Evolutionary conservation across 2,329 filamentous ascomycete genomes (phyloP), one percentile per base, ranked within the genome.

Genomic region (Exutisphaerella laricina): DNA sequence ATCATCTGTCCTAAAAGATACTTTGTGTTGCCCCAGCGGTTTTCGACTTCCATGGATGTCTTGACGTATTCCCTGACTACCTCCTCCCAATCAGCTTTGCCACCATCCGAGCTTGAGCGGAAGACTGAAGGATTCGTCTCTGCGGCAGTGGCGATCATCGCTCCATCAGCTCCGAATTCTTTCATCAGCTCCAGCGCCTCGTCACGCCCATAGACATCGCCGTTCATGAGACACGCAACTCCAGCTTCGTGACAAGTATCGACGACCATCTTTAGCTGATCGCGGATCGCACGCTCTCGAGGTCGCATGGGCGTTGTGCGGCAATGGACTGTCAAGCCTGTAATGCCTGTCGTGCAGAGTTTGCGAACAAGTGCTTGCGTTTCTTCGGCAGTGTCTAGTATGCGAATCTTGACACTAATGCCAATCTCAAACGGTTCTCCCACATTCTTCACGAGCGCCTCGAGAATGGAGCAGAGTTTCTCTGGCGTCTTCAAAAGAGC

Each of bases 251-350:
- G 81, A 60, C 92, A 98, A 1, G 95, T 73, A 4, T 80, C 72
- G 1, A 78, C 84, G 34, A 98, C 75, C 85, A 95, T 94, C 45
- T 75, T 76, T 48, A 98, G 71, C 66, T 96, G 89, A 32, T 51
- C 54, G 13, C 92, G 79, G 45, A 97, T 88, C 2, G 90, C 92
- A 17, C 80, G 77, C 66, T 97, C 88, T 35, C 89, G 75, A 1
- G 90, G 89, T 26, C 92, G 79, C 92, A 98, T 98, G 1, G 89
- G 87, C 4, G 89, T 90, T 0, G 92, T 98, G 17, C 92, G 86
- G 67, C 92, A 98, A 70, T 98, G 92, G 1, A 98, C 79, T 0
- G 92, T 97, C 51, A 98, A 70, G 0, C 85, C 89, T 2, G 83
- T 92, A 62, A 98, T 97, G 2, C 92, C 92, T 0, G 92, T 98